These are phyloP conservation scores for Metarhizium anisopliae DNA, from an alignment of 2,329 filamentous ascomycete genomes.

Conservation along the genomic window DNA sequence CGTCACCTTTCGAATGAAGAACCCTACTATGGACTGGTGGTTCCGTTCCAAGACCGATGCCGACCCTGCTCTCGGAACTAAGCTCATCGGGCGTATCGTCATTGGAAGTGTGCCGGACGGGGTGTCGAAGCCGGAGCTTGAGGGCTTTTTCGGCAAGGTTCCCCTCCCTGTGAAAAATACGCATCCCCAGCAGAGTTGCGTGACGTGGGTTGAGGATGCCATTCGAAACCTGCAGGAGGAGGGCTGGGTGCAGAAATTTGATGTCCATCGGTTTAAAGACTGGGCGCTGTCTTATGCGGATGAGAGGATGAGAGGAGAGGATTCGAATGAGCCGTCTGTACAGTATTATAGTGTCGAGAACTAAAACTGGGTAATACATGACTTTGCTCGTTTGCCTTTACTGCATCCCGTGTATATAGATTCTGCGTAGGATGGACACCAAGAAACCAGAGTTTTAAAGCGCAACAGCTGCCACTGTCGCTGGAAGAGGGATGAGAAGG, in stretches of 20 bases:
- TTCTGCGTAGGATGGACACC: no score
- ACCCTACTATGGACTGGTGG: not conserved
- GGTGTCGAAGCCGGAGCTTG: not conserved
- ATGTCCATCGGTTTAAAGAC: constrained; percentile 16
- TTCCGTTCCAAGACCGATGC: not conserved
- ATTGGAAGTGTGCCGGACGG: not conserved
- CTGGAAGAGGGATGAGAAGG: no score
- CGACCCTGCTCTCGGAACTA: not conserved
- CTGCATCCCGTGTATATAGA: no score
- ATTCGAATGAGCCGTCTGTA: no score
- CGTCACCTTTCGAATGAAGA: not conserved
- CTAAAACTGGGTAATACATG: no score
- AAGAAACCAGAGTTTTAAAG: no score
- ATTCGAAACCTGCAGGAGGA: constrained; percentile 14
- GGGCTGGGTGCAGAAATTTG: constrained; percentile 15
- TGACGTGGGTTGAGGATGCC: constrained; percentile 19
- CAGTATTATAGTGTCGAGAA: no score
- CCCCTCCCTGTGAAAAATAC: constrained; percentile 20
- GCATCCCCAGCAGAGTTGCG: constrained; percentile 23
- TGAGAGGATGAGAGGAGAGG: constrained; percentile 7
- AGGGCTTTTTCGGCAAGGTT: constrained; percentile 3
- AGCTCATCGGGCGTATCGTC: not conserved
- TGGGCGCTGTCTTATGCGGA: constrained; percentile 19
- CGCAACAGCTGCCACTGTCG: no score
- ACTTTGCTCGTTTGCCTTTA: no score